Base-by-base conservation (phyloP, 169 alveolate species). In the Plasmodium sp. region DNA sequence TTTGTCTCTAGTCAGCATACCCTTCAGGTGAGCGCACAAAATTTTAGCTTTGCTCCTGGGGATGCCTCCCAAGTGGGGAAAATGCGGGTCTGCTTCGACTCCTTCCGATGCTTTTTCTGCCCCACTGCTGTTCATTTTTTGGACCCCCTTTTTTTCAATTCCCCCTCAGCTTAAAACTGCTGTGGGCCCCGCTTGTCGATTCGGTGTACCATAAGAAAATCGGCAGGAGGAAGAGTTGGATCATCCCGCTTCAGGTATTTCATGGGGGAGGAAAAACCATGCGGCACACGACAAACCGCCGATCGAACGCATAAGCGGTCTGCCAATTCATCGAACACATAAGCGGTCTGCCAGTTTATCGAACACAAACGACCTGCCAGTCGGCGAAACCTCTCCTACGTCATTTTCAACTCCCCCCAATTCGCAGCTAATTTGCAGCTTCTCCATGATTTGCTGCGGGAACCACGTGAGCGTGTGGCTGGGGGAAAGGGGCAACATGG, bases 131-230 rank as follows among this genome's bases (percentile, higher is more conserved):
- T 12, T 51, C 62, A 51, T 51, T 51, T 16, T 51, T 51, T 22
- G 2, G 62, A 51, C 62, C 0, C 72, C 16, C 31, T 18, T 75
- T 72, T 80, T 67, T 22, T n/a, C n/a, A 67, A 67, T 67, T 22
- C 33, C 36, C n/a, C 73, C 97, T 90, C 94, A 96, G 98, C 45
- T 41, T 98, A 74, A 98, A 98, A 95, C 95, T 98, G 74, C 94
- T 98, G 67, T 98, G 99, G 99, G 99, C 99, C 6, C 99, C 99
- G 7, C 80, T 98, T 43, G 98, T 98, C 45, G 99, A 98, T 84
- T 56, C 97, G 7, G 96, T 97, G 73, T 98, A 98, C 95, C 54
- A 85, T 36, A 93, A 91, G 83, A 83, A 84, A 12, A 43, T 98
- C 75, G 99, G 99, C 36, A 97, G 99, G 58, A 94, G 99, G 62